phyloP scores from a whole-genome alignment of 805 yeast species.

The Wickerhamomyces sydowiorum region DNA sequence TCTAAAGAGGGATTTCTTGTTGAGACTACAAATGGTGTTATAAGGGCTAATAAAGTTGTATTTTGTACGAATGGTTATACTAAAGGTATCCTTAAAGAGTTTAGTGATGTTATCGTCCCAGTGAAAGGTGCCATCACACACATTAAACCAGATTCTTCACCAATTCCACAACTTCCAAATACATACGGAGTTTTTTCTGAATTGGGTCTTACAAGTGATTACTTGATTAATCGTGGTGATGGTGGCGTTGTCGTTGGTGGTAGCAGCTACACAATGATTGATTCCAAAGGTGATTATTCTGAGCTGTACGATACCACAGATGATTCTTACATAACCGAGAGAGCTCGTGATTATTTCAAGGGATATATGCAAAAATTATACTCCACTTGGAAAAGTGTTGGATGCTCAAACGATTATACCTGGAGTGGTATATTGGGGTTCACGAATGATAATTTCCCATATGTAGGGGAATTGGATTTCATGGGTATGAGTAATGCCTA shows the following conservation, averaged over 20 bases:
- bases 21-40: conserved; percentile 25
- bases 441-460: conserved; percentile 34
- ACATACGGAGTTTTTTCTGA: conserved; percentile 27
- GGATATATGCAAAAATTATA: conserved; percentile 27
- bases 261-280: conserved; percentile 9
- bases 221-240: conserved; percentile 33
- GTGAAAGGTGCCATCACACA: conserved; percentile 28
- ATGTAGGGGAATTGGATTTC: conserved; percentile 33
- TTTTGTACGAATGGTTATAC: conserved; percentile 26
- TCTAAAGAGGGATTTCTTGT: conserved; percentile 27
- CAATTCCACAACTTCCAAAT: conserved; percentile 30
- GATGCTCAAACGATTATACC: conserved; percentile 19
- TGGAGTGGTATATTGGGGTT: conserved; percentile 48
- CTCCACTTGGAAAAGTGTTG: conserved; percentile 27
- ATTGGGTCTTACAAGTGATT: conserved; percentile 22
- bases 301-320: conserved; percentile 27
- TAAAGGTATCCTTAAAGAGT: conserved; percentile 28
- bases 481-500: conserved; percentile 25
- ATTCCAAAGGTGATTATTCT: conserved; percentile 6
- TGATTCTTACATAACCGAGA: conserved; percentile 26
- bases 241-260: conserved; percentile 34
- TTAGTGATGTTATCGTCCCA: conserved; percentile 27
- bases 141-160: conserved; percentile 17
- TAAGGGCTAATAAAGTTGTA: conserved; percentile 28
- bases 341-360: conserved; percentile 18